Conservation (phyloP, 179 eudicot species). For the Spergularia azorica region DNA sequence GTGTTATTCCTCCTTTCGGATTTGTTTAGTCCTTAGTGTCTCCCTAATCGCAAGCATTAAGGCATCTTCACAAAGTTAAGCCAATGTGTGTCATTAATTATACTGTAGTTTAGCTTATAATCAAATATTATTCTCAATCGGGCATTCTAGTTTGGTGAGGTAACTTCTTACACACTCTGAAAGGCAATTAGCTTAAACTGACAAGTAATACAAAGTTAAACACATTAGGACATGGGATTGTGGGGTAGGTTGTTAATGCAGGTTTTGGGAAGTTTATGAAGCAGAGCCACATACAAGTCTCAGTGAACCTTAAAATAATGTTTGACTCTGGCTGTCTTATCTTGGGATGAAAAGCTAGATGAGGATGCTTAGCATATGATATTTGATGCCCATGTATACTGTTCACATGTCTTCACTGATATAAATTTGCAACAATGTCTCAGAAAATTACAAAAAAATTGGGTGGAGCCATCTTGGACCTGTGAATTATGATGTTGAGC, state of each 20-base stretch:
- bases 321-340: slow-evolving; percentile 34
- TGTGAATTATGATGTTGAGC: slow-evolving; percentile 21
- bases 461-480: slow-evolving; percentile 14
- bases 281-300: slow-evolving; percentile 22
- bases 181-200: slow-evolving; percentile 7
- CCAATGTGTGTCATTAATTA: slow-evolving; percentile 15
- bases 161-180: slow-evolving; percentile 15
- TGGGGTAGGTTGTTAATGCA: slow-evolving; percentile 21
- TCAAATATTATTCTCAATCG: neutral
- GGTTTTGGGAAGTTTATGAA: neutral
- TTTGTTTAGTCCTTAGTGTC: slow-evolving; percentile 24
- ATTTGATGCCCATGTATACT: slow-evolving; percentile 31
- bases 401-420: slow-evolving; percentile 29
- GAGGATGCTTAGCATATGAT: slow-evolving; percentile 31
- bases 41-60: slow-evolving; percentile 31
- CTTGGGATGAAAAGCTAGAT: slow-evolving; percentile 21
- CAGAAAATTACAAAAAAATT: slow-evolving; percentile 23
- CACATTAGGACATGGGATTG: slow-evolving; percentile 10
- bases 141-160: slow-evolving; percentile 25
- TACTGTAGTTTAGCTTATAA: neutral
- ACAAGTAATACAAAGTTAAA: slow-evolving; percentile 15
- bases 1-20: slow-evolving; percentile 16
- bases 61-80: slow-evolving; percentile 20
- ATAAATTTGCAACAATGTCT: neutral
- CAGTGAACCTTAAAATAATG: slow-evolving; percentile 20